A percentile compares a stretch with the other conserved stretches of the same genome.
Evolutionary conservation across 306 rosid species (phyloP).

Genomic region (Fagus crenata): DNA sequence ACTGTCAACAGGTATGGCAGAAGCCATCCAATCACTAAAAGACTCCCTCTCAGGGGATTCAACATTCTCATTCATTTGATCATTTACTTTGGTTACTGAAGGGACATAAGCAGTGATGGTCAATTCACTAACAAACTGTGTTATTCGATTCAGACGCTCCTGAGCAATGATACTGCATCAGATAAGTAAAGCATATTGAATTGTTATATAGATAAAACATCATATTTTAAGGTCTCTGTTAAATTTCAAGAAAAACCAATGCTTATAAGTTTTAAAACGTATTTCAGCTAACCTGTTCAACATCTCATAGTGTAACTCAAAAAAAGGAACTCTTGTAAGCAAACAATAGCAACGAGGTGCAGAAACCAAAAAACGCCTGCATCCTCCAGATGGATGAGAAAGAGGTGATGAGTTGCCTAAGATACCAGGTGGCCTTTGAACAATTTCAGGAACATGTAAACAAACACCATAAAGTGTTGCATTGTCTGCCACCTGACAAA

Average conservation of each 20-base stretch:
- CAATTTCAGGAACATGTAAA: slow-evolving; percentile 90
- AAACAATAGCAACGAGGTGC: slow-evolving; percentile 97
- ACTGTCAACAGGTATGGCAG: slow-evolving; percentile 78
- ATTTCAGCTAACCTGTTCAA: slow-evolving; percentile 65
- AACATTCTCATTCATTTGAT: slow-evolving; percentile 46
- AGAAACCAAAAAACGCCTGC: slow-evolving; percentile 88
- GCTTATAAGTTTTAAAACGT: slow-evolving; percentile 5
- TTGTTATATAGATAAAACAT: slow-evolving; percentile 18
- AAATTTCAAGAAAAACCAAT: neutral
- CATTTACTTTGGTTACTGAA: slow-evolving; percentile 41
- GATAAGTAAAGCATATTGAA: slow-evolving; percentile 40
- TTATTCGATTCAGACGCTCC: slow-evolving; percentile 90
- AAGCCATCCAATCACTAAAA: slow-evolving; percentile 61
- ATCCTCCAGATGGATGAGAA: slow-evolving; percentile 51
- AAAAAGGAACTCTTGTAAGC: slow-evolving; percentile 83
- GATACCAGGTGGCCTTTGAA: slow-evolving; percentile 90
- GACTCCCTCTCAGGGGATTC: slow-evolving; percentile 52
- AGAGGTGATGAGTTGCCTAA: slow-evolving; percentile 56
- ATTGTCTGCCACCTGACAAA: slow-evolving; percentile 76
- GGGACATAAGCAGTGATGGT: slow-evolving; percentile 51
- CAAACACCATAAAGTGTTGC: slow-evolving; percentile 94
- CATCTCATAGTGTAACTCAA: slow-evolving; percentile 91
- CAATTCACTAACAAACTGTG: slow-evolving; percentile 65
- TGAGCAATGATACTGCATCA: slow-evolving; percentile 92
- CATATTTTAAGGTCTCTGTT: neutral